phyloP scores from a whole-genome alignment of 768 basidiomycete genomes.

The Leccinum uliginosum region DNA sequence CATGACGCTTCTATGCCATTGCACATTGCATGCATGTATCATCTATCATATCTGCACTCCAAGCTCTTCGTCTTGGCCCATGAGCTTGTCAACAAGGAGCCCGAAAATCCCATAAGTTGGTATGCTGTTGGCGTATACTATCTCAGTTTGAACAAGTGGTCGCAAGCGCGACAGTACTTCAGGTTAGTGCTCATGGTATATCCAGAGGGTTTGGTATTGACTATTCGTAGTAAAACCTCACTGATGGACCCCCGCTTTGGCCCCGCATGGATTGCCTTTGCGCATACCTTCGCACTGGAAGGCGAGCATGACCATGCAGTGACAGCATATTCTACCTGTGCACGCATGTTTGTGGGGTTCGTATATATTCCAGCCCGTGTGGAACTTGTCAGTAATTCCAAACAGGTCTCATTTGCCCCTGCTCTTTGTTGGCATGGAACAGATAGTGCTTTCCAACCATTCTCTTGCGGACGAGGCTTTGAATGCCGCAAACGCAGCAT shows the following conservation, averaged over 20 bases:
- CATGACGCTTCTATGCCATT: conserved; percentile 89
- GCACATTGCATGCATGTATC: conserved; percentile 98
- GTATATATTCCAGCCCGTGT: conserved; percentile 15
- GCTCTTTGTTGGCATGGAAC: conserved; percentile 98
- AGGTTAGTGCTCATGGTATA: conserved; percentile 52
- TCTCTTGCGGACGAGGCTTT: conserved; percentile 84
- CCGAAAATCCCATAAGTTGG: conserved; percentile 92
- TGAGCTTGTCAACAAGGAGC: conserved; percentile 91
- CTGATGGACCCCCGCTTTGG: conserved; percentile 95
- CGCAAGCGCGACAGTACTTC: conserved; percentile 90
- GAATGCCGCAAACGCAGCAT: conserved; percentile 73
- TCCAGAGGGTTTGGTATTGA: conserved; percentile 5
- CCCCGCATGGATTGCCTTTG: conserved; percentile 97
- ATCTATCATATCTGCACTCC: conserved; percentile 86
- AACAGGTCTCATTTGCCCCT: conserved; percentile 89
- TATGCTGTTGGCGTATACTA: conserved; percentile 99
- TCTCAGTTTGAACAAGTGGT: conserved; percentile 79
- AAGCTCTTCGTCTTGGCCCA: conserved; percentile 95
- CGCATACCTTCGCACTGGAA: conserved; percentile 94
- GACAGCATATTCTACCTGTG: conserved; percentile 96
- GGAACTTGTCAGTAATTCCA: conserved; percentile 5
- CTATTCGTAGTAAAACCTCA: conserved; percentile 74
- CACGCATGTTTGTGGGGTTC: conserved; percentile 91
- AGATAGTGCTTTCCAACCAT: conserved; percentile 84
- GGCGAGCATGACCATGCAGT: conserved; percentile 99